Evolutionary conservation across 2,329 filamentous ascomycete species (phyloP), one percentile per base, ranked within the genome.

Genomic region (Zopfia rhizophila): DNA sequence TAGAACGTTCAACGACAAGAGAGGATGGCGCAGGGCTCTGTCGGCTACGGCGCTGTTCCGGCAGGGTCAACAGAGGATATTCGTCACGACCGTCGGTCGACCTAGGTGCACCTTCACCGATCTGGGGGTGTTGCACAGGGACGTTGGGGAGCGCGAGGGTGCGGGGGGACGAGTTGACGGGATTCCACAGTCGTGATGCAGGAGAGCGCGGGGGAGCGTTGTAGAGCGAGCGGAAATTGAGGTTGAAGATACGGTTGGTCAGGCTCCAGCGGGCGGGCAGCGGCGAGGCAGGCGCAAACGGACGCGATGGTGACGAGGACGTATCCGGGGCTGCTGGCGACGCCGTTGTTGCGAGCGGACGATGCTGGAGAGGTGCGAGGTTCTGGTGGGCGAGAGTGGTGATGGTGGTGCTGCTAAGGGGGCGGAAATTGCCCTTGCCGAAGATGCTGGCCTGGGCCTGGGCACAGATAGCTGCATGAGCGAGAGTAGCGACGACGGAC

Each of bases 161-260:
- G 47, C 81, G 79, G 28, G 82, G 83, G 35, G 83, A 80, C 69
- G 82, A 78, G 63, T 86, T 85, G 60, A 83, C 76, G 25, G 83
- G 83, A 65, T 85, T 85, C 72, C 82, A 83, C 51, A 85, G 77
- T 45, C 81, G 76, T 41, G 80, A 78, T 23, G 78, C 73, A 42
- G 77, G 73, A 22, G 70, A 58, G 38, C 68, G 68, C 14, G 65
- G 67, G 21, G 58, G 58, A 28, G 50, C 41, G 36, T 44, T 35
- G 61, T 50, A 68, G 48, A 63, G 57, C 32, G 61, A 48, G 51
- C 56, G 48, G 42, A 63, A 62, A 35, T 68, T 61, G 60, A 71
- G 59, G 58, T 57, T 63, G 63, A 73, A 73, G 63, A 74, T 61
- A 62, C 70, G 69, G 50, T 72, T 69, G n/a, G 70, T 72, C 45